Conservation (phyloP, 352 stramenopile genomes). For the Saprolegnia parasitica region DNA sequence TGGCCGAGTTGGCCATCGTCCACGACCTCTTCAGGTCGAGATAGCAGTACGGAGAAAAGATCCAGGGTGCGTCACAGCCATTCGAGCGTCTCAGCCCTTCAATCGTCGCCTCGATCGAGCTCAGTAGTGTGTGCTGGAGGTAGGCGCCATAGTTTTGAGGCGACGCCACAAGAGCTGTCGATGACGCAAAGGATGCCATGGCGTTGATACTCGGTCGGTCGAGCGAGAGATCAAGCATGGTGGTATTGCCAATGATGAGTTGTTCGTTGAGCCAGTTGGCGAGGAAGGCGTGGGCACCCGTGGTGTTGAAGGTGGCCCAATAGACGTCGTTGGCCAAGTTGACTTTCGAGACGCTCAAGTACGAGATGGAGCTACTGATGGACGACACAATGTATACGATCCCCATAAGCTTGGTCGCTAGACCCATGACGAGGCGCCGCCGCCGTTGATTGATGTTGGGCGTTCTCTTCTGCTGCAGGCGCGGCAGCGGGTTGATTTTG, state of each 20-base stretch:
- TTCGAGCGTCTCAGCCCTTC: slow-evolving; percentile 1
- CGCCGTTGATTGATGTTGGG: too few relatives aligned
- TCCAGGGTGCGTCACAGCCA: slow-evolving; percentile 13
- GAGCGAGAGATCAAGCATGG: neutral
- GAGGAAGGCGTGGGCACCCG: neutral
- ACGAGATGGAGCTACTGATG: neutral
- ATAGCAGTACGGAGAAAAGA: slow-evolving; percentile 23
- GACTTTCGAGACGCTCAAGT: slow-evolving; percentile 3
- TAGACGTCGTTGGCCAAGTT: slow-evolving; percentile 19
- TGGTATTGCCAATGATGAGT: slow-evolving; percentile 3
- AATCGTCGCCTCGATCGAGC: slow-evolving; percentile 7
- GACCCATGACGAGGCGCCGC: too few relatives aligned
- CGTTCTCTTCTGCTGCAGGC: too few relatives aligned
- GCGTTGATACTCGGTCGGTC: neutral
- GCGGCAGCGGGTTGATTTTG: too few relatives aligned
- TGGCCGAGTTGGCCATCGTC: slow-evolving; percentile 3
- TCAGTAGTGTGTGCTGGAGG: slow-evolving; percentile 15
- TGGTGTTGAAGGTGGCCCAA: slow-evolving; percentile 18
- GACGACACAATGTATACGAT: neutral
- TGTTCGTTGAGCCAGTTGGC: slow-evolving; percentile 24
- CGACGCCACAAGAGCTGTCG: neutral
- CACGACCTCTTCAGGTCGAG: slow-evolving; percentile 10
- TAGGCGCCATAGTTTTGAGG: neutral
- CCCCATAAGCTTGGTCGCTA: too few relatives aligned
- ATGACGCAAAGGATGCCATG: neutral